Evolutionary conservation across 2,329 filamentous ascomycete genomes (phyloP).

Genomic region (Sporothrix pallida): DNA sequence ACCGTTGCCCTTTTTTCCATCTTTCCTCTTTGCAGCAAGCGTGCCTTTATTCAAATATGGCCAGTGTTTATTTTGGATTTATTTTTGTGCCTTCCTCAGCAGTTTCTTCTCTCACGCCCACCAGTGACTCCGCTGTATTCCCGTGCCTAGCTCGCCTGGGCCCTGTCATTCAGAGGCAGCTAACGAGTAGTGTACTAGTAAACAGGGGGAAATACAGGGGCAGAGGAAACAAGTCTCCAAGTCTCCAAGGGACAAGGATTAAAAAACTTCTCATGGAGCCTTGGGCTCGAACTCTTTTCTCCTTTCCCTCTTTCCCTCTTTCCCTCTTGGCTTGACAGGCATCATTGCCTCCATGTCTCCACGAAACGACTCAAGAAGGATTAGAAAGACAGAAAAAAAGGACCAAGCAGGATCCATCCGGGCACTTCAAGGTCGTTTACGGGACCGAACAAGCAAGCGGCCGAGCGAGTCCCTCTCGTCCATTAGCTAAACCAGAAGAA

Average conservation of each 20-base stretch:
- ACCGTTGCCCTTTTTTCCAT: neutral
- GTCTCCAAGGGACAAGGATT: neutral
- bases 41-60: too few species aligned
- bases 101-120: neutral
- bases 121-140: conserved; percentile 16
- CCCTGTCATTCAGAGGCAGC: neutral
- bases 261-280: neutral
- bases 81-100: neutral
- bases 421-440: conserved; percentile 1
- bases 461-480: neutral
- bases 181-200: neutral
- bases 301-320: too few species aligned
- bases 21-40: neutral
- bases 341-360: neutral
- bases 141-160: conserved; percentile 18
- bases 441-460: conserved; percentile 17
- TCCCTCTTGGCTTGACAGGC: too few species aligned
- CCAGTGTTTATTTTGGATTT: neutral
- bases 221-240: neutral
- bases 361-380: neutral
- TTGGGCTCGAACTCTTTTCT: neutral
- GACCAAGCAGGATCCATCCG: conserved; percentile 7
- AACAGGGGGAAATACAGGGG: neutral
- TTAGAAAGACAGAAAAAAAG: neutral
- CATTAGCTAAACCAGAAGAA: neutral